Conservation (phyloP, 495 filamentous ascomycete species). For the Oleoguttula mirabilis region DNA sequence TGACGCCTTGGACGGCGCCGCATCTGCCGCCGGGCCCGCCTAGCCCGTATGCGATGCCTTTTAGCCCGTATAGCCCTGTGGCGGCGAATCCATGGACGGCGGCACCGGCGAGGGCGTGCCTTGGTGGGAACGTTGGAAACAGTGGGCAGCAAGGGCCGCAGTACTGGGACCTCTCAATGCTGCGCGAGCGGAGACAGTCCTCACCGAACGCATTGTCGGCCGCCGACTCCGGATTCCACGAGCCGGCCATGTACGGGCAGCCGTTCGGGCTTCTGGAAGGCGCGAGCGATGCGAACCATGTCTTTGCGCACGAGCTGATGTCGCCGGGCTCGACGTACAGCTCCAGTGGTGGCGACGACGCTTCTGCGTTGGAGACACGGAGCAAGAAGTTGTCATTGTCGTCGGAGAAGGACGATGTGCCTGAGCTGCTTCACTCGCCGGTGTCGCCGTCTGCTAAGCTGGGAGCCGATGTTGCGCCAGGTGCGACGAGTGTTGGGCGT, state of each 20-base stretch:
- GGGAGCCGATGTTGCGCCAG: background rate
- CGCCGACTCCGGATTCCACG: slow-evolving; percentile 14
- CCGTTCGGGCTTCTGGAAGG: background rate
- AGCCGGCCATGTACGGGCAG: slow-evolving; percentile 8
- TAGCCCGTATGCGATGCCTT: background rate
- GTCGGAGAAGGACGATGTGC: slow-evolving; percentile 3
- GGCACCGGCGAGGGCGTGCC: background rate
- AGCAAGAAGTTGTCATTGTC: too few relatives aligned
- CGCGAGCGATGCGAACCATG: slow-evolving; percentile 5
- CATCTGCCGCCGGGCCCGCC: background rate
- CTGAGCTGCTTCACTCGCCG: slow-evolving; percentile 1
- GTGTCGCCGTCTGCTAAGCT: background rate
- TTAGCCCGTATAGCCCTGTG: slow-evolving; percentile 3
- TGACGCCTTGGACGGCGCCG: too few relatives aligned
- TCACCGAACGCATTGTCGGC: slow-evolving; percentile 1
- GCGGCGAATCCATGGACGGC: slow-evolving; percentile 1
- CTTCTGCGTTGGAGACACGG: background rate
- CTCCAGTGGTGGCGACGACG: background rate
- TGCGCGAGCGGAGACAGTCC: slow-evolving; percentile 3
- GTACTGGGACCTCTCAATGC: slow-evolving; percentile 18
- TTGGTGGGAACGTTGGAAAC: too few relatives aligned
- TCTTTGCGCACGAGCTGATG: slow-evolving; percentile 12
- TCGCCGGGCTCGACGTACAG: background rate
- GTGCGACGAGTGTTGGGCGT: too few relatives aligned
- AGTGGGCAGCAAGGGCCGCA: too few relatives aligned